Base-by-base conservation (phyloP, 148 eudicot species). In the Rhododendron vialii region DNA sequence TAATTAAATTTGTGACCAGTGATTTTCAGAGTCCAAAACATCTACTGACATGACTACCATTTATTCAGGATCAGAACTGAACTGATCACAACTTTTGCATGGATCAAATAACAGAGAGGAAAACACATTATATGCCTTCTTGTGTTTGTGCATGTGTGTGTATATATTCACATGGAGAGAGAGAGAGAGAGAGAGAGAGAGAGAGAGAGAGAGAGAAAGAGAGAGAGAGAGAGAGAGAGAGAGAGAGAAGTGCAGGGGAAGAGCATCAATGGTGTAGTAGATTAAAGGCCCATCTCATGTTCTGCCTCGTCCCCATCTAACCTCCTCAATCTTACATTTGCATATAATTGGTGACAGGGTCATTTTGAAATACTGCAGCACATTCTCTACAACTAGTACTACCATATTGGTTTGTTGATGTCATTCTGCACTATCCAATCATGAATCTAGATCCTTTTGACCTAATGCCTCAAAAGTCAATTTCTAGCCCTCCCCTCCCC, bases 221-320 rank as follows among this genome's bases (percentile, higher is more conserved):
- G 45, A 41, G 45, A 38, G 14, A 24, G 28, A 74, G 78, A 41
- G 80, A 80, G 83, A 55, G 84, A 82, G 84, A 82, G 84, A 48
- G 30, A 82, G 73, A 30, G 30, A 30, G 30, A 82, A 50, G 30
- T 30, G 30, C 30, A 30, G 48, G 71, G 71, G 82, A 82, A 53
- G 84, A 82, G 35, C 48, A 82, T 18, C 71, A 82, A 33, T 67
- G 57, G 45, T 41, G 45, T n/a, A 1, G 65, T 26, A 0, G 43
- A 81, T 81, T 80, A 47, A 33, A 50, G 1, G 28, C 65, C 24
- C 83, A 55, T 81, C 83, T 55, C 83, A 53, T 81, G 69, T 69
- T 17, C 83, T 81, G 69, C 47, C 83, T 55, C 65, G 14, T 33
- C 83, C 69, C 67, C 28, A 69, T 55, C 83, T 81, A 5, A 17